Percentiles rank a stretch among this genome's conserved stretches.
Evolutionary conservation across 495 filamentous ascomycete species (phyloP).

Genomic region (Chaetomium tenue): DNA sequence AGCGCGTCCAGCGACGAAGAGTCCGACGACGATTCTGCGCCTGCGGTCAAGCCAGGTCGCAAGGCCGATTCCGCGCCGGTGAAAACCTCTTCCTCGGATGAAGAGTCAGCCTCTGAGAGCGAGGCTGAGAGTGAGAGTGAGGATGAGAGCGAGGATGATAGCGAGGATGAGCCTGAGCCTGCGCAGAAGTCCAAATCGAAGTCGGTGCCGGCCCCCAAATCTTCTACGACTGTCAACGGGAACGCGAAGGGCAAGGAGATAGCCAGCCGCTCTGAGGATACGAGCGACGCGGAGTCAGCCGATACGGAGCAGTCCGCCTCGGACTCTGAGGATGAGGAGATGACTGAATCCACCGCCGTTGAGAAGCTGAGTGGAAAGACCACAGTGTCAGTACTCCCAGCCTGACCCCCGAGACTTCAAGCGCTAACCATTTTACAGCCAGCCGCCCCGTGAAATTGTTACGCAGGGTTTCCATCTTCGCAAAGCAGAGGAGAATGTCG

Average conservation of each 20-base stretch:
- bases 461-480: conserved; percentile 36
- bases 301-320: background rate
- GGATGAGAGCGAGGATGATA: conserved; percentile 34
- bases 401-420: background rate
- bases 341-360: conserved; percentile 25
- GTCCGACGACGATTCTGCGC: conserved; percentile 20
- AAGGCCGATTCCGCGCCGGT: background rate
- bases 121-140: conserved; percentile 33
- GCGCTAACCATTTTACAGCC: conserved; percentile 25
- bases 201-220: conserved; percentile 9
- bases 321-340: conserved; percentile 33
- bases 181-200: conserved; percentile 22
- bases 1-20: conserved; percentile 25
- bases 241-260: conserved; percentile 26
- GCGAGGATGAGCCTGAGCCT: conserved; percentile 28
- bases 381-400: conserved; percentile 22
- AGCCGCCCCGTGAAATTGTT: conserved; percentile 25
- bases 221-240: conserved; percentile 1
- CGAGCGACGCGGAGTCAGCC: conserved; percentile 15
- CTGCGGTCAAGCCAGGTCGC: background rate
- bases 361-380: conserved; percentile 32
- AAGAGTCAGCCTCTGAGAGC: conserved; percentile 22
- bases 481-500: conserved; percentile 33
- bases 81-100: conserved; percentile 17
- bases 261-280: conserved; percentile 15